Evolutionary conservation across 2,329 filamentous ascomycete species (phyloP), one percentile per base, ranked within the genome.

Genomic region (Metarhizium robertsii): DNA sequence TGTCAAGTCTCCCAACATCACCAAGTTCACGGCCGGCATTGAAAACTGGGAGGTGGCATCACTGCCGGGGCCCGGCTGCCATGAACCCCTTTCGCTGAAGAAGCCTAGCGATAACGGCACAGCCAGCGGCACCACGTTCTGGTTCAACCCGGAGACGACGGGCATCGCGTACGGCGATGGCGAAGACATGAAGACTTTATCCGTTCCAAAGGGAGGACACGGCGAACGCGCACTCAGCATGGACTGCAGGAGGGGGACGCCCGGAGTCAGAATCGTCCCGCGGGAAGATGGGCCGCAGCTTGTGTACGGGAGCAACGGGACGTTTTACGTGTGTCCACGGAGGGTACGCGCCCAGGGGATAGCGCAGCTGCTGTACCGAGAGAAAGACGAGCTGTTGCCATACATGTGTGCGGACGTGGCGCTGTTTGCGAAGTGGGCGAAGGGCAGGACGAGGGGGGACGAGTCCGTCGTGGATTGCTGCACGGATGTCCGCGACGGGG

Each of bases 11-110:
- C 52, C 53, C 25, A 54, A 8, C 20, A 32, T 46, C 13, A 57
- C 20, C n/a, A 18, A 54, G 6, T 52, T 57, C 36, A 10, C 52
- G 6, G 52, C 45, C 48, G 49, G 55, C 53, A 54, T 54, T 20
- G 52, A 52, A 40, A 56, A 53, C 18, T 56, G 55, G 55, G 46
- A 53, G 20, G 51, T 53, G 4, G 34, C 47, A 30, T 40, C 51
- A 14, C 11, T 56, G 11, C 50, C 38, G 4, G 40, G 34, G 5
- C 5, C 34, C 6, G 47, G 51, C 13, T 53, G 51, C 34, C 46
- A 56, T 20, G 46, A 49, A 25, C 55, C 55, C 29, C 29, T 56
- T 7, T n/a, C 50, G 14, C 47, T 56, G 7, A 43, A 25, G 29
- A 53, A 16, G 50, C 51, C 55, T 13, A 29, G 29, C 5, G 30